Base-by-base conservation (phyloP, 1,284 basidiomycete genomes). In the Leccinum variabile region DNA sequence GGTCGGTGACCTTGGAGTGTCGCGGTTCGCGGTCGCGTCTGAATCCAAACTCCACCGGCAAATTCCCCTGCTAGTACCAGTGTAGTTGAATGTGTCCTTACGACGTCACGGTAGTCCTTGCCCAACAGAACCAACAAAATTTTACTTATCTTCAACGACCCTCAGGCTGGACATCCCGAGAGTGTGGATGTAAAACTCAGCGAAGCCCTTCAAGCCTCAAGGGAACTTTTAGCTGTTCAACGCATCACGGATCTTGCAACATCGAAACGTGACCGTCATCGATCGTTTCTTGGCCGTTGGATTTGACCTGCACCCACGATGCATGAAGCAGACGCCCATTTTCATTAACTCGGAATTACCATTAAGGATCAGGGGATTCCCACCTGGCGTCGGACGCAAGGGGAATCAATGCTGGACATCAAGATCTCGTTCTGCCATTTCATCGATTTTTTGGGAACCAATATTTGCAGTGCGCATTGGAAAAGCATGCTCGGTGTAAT, bases 401-500 rank as follows among this genome's bases (percentile, higher is more conserved):
- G 50, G 35, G 50, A 32, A 39, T 56, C 25, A 28, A 35, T n/a
- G 33, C 13, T 32, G 54, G 39, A 54, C 18, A 59, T 58, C 32
- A 13, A 41, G 49, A 53, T 54, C 54, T 63, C 56, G 22, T 57
- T 56, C 39, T 18, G 35, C 57, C 22, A 14, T n/a, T 64, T 41
- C 56, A 35, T 58, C 49, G 30, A 56, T 46, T 59, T 63, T 44
- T 53, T 61, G 61, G 57, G 10, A 35, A 65, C 54, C 49, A 54
- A 53, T 65, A 46, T 63, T 54, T 63, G 56, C 55, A 56, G 57
- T 63, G 57, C 68, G 53, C 69, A 61, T 69, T 75, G 66, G 59
- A 72, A 69, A 63, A 39, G 72, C 74, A 60, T 75, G 74, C 59
- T 33, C 41, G 18, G 13, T 63, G 65, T 62, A n/a, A 61, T 61